Percentiles rank a stretch among this genome's conserved stretches.
These are phyloP conservation scores for Aspergillus calidoustus DNA, from an alignment of 2,329 filamentous ascomycete species.

Conservation along the genomic window DNA sequence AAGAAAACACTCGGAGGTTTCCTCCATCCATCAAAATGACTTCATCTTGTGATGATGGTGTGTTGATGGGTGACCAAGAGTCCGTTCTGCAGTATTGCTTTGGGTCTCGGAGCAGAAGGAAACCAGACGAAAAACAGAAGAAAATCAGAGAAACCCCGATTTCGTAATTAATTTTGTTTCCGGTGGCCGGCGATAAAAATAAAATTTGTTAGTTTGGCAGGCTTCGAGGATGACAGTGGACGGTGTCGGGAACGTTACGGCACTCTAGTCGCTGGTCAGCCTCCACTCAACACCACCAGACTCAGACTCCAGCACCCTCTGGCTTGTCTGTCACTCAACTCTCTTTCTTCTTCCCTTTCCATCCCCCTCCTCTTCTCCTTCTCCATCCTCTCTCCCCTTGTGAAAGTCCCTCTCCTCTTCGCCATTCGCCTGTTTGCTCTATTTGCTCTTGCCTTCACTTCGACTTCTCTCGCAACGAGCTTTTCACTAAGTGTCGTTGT, in stretches of 20 bases:
- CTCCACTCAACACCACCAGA: conserved; percentile 5
- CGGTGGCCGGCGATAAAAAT: conserved; percentile 13
- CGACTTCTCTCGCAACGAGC: conserved; percentile 45
- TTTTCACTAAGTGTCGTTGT: conserved; percentile 59
- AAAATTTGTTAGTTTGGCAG: conserved; percentile 7
- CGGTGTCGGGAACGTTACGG: not conserved
- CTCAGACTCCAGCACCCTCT: conserved; percentile 13
- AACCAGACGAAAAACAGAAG: not conserved
- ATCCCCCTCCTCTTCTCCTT: conserved; percentile 15
- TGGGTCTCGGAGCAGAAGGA: not conserved
- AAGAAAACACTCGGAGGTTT: no score
- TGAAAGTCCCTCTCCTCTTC: conserved; percentile 55
- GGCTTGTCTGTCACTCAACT: not conserved
- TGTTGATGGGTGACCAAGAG: not conserved
- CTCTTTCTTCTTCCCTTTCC: conserved; percentile 15
- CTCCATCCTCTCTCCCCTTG: conserved; percentile 47
- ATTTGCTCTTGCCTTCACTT: conserved; percentile 21
- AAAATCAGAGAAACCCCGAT: not conserved
- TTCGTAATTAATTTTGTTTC: conserved; percentile 1
- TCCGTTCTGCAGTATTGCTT: not conserved
- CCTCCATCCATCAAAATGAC: not conserved
- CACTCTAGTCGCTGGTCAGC: conserved; percentile 17
- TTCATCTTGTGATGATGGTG: not conserved
- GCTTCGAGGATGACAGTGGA: not conserved
- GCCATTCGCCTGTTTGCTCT: conserved; percentile 15